Evolutionary conservation across 495 filamentous ascomycete genomes (phyloP).

Genomic region (Usnea hakonensis): DNA sequence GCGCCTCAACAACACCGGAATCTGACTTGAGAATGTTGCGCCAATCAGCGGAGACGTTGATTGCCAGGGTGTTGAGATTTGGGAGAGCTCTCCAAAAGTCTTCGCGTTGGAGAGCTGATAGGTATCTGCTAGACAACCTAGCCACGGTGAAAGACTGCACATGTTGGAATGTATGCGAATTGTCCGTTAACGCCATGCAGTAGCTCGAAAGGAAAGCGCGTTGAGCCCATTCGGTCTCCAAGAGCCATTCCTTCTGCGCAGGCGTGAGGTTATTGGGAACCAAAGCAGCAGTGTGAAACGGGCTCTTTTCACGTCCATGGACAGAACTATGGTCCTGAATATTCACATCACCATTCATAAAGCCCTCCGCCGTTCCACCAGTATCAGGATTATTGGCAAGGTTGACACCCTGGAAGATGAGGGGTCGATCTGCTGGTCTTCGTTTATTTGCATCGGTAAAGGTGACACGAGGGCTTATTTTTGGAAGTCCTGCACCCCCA

Average conservation of each 20-base stretch:
- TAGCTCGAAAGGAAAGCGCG: conserved; percentile 50
- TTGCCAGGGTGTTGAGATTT: conserved; percentile 34
- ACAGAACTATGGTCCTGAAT: background rate
- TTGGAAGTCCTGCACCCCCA: background rate
- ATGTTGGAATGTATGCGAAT: conserved; percentile 32
- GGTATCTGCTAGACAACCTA: conserved; percentile 42
- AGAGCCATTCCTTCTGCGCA: conserved; percentile 50
- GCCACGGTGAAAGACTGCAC: conserved; percentile 44
- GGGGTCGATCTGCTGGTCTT: background rate
- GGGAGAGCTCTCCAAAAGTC: conserved; percentile 48
- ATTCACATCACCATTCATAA: background rate
- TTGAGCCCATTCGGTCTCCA: conserved; percentile 52
- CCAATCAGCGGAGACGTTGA: conserved; percentile 50
- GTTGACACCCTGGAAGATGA: conserved; percentile 16
- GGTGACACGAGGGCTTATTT: background rate
- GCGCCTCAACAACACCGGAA: conserved; percentile 32
- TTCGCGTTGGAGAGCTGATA: conserved; percentile 35
- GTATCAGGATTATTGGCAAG: background rate
- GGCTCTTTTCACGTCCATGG: conserved; percentile 7
- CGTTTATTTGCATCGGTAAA: background rate
- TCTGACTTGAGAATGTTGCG: conserved; percentile 36
- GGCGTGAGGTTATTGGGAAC: conserved; percentile 39
- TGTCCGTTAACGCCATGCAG: conserved; percentile 45
- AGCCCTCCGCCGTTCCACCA: background rate
- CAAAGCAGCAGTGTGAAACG: conserved; percentile 21